These are phyloP conservation scores for Colletotrichum musicola DNA, from an alignment of 2,329 filamentous ascomycete species.

Conservation along the genomic window DNA sequence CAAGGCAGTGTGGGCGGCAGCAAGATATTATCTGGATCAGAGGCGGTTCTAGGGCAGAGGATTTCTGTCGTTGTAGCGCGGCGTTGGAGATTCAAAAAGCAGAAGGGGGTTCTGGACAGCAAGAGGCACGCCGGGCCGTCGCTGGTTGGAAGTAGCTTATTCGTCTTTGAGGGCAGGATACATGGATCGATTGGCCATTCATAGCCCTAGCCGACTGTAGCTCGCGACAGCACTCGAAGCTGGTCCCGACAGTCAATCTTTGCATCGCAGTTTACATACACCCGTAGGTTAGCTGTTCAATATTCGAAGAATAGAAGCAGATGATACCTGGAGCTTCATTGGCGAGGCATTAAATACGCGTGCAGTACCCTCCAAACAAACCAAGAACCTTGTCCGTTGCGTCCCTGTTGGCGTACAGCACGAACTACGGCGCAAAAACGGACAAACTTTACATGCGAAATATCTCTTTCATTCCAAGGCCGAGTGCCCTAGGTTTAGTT, in stretches of 20 bases:
- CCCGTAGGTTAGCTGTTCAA: slow-evolving; percentile 34
- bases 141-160: slow-evolving; percentile 6
- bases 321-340: slow-evolving; percentile 10
- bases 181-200: slow-evolving; percentile 32
- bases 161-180: slow-evolving; percentile 17
- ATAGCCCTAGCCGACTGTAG: slow-evolving; percentile 19
- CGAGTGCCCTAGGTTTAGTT: not conserved
- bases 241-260: slow-evolving; percentile 15
- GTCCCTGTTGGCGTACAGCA: too few relatives aligned
- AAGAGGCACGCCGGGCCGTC: slow-evolving; percentile 14
- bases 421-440: too few relatives aligned
- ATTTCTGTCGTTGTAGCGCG: slow-evolving; percentile 32
- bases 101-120: slow-evolving; percentile 23
- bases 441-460: not conserved
- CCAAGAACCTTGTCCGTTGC: too few relatives aligned
- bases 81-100: slow-evolving; percentile 40
- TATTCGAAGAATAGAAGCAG: slow-evolving; percentile 31
- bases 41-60: slow-evolving; percentile 52
- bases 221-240: slow-evolving; percentile 3
- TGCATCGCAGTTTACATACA: slow-evolving; percentile 33
- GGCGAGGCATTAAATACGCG: not conserved
- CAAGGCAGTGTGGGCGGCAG: slow-evolving; percentile 67
- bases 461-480: not conserved
- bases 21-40: slow-evolving; percentile 64
- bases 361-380: too few relatives aligned